These are phyloP conservation scores for Notholithocarpus densiflorus DNA, from an alignment of 306 rosid species.

Conservation along the genomic window DNA sequence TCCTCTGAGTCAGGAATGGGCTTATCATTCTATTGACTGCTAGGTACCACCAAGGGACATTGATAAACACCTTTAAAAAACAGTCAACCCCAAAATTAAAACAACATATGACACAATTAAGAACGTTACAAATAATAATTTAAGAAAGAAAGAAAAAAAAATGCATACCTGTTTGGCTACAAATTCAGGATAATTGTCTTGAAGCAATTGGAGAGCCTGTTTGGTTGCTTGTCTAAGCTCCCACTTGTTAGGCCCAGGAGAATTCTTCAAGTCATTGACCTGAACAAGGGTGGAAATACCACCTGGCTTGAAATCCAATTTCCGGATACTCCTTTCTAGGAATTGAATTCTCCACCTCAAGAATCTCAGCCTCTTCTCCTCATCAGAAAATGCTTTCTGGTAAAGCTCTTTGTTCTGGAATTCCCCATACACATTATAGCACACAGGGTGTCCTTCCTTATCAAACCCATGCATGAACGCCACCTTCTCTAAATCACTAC, in stretches of 20 bases:
- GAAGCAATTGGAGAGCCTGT: conserved; percentile 64
- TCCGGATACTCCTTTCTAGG: conserved; percentile 60
- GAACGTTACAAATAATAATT: neutral
- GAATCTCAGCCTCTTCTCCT: conserved; percentile 53
- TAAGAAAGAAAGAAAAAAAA: too few species aligned
- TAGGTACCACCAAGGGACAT: conserved; percentile 84
- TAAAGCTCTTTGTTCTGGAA: conserved; percentile 55
- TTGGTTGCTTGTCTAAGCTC: conserved; percentile 73
- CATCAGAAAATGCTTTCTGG: conserved; percentile 57
- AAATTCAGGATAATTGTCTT: conserved; percentile 73
- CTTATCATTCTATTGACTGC: conserved; percentile 71
- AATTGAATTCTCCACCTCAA: conserved; percentile 64
- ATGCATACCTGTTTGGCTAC: conserved; percentile 66
- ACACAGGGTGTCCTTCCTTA: conserved; percentile 73
- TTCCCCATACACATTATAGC: conserved; percentile 61
- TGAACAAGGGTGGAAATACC: conserved; percentile 62
- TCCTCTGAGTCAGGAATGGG: conserved; percentile 63
- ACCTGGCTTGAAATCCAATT: conserved; percentile 56
- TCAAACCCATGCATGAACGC: conserved; percentile 62
- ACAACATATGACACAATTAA: neutral
- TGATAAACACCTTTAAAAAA: conserved; percentile 62
- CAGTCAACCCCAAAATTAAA: neutral
- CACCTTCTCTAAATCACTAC: conserved; percentile 37
- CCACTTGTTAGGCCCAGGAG: conserved; percentile 65
- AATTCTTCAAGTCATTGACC: conserved; percentile 62